phyloP scores from a whole-genome alignment of 2,329 filamentous ascomycete species.

The Chalara sp. region DNA sequence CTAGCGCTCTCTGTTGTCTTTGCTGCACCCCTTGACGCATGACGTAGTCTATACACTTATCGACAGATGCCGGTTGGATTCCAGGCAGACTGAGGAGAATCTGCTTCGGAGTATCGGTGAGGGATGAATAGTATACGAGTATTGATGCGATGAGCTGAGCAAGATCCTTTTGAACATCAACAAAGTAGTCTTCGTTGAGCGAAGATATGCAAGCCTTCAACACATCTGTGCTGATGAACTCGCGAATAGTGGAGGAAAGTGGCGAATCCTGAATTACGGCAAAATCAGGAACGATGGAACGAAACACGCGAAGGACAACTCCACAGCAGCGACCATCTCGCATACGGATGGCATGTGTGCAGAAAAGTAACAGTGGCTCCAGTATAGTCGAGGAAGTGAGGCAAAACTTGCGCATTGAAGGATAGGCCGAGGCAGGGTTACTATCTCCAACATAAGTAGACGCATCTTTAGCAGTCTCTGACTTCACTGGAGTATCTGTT shows the following conservation, averaged over 20 bases:
- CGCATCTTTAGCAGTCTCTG: constrained; percentile 20
- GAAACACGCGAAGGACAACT: constrained; percentile 79
- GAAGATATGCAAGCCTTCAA: constrained; percentile 85
- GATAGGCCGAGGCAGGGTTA: constrained; percentile 25
- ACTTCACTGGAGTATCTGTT: constrained; percentile 12
- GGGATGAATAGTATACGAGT: constrained; percentile 64
- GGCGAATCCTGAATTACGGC: constrained; percentile 38
- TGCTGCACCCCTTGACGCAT: constrained; percentile 51
- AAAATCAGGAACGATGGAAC: constrained; percentile 79
- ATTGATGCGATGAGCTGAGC: constrained; percentile 83
- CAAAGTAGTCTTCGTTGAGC: constrained; percentile 92
- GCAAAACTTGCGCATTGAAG: constrained; percentile 73
- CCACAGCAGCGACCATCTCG: constrained; percentile 83
- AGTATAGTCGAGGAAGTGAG: constrained; percentile 71
- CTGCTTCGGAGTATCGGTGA: constrained; percentile 63
- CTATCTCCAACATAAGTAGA: constrained; percentile 18
- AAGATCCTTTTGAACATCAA: constrained; percentile 90
- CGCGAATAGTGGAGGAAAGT: constrained; percentile 60
- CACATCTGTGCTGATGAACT: constrained; percentile 85
- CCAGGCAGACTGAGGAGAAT: constrained; percentile 77
- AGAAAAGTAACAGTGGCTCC: constrained; percentile 85
- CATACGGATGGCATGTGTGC: constrained; percentile 83
- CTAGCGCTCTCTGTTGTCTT: constrained; percentile 72
- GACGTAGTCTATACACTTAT: constrained; percentile 55
- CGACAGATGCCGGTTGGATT: constrained; percentile 62